Evolutionary conservation across 768 basidiomycete genomes (phyloP), one percentile per base, ranked within the genome.

Genomic region (Punctularia strigosozonata): DNA sequence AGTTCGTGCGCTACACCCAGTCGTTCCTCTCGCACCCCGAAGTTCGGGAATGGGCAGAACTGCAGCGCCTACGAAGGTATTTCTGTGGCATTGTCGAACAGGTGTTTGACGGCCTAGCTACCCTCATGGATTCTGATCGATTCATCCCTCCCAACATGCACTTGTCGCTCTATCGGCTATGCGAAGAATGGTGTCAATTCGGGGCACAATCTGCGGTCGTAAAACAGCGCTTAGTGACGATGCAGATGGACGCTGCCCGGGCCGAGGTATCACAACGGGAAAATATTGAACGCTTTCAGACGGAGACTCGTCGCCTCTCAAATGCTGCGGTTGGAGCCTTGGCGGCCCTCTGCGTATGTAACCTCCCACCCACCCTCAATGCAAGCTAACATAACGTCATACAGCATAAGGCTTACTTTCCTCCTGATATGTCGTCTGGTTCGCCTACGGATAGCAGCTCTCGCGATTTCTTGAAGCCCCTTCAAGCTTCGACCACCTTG

Each of bases 101-200:
- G 36, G 69, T 95, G 7, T 89, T 91, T 43, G 81, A 88, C 46
- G 81, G 74, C 12, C 59, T 85, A 22, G 70, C 77, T 3, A 67
- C 66, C 24, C 63, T 88, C 21, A 77, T 79, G 36, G 78, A 83
- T 42, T 75, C 77, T 1, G 87, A 90, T 37, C 68, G 79, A 4
- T 86, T 87, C 52, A 73, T 85, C 37, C 77, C 83, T 2, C 63
- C 70, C 4, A 73, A 83, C 41, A 79, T 79, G 63, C 77, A 88
- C 50, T 68, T 91, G 5, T 70, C 80, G 3, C 59, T 94, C 23
- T 94, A 86, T 58, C 75, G 80, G 24, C 63, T 89, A 26, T 91
- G 88, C 47, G 88, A 92, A 57, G 88, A 91, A 50, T 95, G 91
- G 91, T 94, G 90, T 56, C 79, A 87, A 50, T 65, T 83, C 33